Conservation (phyloP, 345 rosid genomes). For the Aquilaria malaccensis region DNA sequence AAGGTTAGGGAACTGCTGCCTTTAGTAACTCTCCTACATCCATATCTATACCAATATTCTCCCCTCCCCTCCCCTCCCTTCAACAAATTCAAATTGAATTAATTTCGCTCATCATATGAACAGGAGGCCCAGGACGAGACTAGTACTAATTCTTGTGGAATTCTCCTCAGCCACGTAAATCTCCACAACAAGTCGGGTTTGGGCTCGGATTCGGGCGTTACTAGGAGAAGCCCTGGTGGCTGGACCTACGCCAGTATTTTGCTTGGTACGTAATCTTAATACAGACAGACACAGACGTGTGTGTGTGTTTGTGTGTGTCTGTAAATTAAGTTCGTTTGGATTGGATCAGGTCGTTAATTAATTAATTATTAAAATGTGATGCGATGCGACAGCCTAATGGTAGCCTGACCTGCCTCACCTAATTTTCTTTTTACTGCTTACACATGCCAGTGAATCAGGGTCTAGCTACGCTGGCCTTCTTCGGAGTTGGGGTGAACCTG, state of each 20-base stretch:
- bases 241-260: conserved; percentile 12
- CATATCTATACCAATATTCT: too few relatives aligned
- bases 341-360: neutral
- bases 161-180: conserved; percentile 2
- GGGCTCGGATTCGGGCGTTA: neutral
- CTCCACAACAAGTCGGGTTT: conserved; percentile 1
- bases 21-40: neutral
- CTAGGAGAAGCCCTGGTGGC: neutral
- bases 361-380: too few relatives aligned
- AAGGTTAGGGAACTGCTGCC: conserved; percentile 23
- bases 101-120: too few relatives aligned
- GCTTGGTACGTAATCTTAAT: conserved; percentile 4
- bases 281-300: too few relatives aligned
- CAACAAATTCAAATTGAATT: too few relatives aligned
- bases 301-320: too few relatives aligned
- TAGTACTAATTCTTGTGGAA: too few relatives aligned
- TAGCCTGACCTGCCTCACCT: too few relatives aligned
- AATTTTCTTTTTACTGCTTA: neutral
- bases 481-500: conserved; percentile 86
- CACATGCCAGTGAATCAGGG: conserved; percentile 60
- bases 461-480: conserved; percentile 81
- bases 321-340: neutral
- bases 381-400: too few relatives aligned
- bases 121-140: conserved; percentile 3
- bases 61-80: too few relatives aligned